A percentile compares a stretch with the other conserved stretches of the same genome.
Conservation (phyloP, 768 basidiomycete species). For the Lactarius vividus region DNA sequence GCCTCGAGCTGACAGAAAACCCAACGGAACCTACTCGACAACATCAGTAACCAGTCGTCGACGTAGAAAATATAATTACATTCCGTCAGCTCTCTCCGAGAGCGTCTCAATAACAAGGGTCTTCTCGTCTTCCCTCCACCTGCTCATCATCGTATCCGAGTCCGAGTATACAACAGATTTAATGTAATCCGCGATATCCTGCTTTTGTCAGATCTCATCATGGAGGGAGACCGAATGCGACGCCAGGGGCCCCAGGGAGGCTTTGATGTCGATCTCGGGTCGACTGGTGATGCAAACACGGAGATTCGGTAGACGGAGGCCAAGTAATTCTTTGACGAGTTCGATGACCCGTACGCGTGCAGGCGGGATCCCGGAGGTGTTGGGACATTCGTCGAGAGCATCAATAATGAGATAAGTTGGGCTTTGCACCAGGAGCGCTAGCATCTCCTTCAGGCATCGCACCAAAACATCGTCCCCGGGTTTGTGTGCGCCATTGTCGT, state of each 20-base stretch:
- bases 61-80: background rate
- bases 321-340: background rate
- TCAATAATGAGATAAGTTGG: background rate
- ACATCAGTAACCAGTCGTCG: background rate
- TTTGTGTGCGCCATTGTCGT: background rate
- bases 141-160: background rate
- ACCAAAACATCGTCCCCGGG: background rate
- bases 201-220: background rate
- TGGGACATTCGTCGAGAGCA: background rate
- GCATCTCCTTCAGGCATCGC: background rate
- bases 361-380: background rate
- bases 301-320: background rate
- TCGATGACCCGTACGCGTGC: background rate
- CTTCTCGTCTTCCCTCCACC: background rate
- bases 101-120: background rate
- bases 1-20: background rate
- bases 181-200: background rate
- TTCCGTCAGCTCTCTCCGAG: background rate
- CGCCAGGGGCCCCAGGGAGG: background rate
- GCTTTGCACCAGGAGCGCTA: background rate
- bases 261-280: background rate
- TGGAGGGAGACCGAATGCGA: background rate
- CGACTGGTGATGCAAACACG: background rate
- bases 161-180: background rate
- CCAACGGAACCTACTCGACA: background rate